Evolutionary conservation across 2,329 filamentous ascomycete genomes (phyloP), one percentile per base, ranked within the genome.

Genomic region (Periconia digitata): DNA sequence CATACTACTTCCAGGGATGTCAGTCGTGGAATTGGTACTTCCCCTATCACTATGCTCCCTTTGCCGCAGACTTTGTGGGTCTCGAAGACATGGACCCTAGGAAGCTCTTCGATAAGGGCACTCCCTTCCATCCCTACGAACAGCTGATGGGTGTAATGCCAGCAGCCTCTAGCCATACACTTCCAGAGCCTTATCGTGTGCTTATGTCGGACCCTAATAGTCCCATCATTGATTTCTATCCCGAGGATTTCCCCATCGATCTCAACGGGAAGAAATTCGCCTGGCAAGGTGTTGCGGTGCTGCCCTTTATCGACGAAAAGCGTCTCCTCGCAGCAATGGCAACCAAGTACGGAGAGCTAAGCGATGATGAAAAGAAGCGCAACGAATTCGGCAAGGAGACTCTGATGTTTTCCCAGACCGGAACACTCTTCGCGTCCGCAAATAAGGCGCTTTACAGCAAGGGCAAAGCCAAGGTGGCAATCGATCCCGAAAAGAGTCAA

Each of bases 21-120:
- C 91, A 94, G 18, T 96, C 91, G 0, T 99, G 95, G 94, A 95
- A 92, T 44, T 99, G 94, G 94, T 99, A 94, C 70, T 99, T 96
- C 66, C 94, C 94, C 0, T 95, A 97, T 66, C 94, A 99, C 69
- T 99, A 99, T 68, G 95, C 94, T 1, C 94, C 95, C 3, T 99
- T 99, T 68, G 94, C 94, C 2, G 89, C 91, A 44, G 94, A 99
- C 71, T 99, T 99, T 70, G 86, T 88, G 49, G 86, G 92, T 47
- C 79, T 99, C 39, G 83, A 80, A 44, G 85, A 90, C 58, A 85
- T 96, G 78, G 79, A 88, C 24, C 65, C 66, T 6, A 60, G 60
- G 20, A 83, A 96, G 56, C 77, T 81, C 16, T 99, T 99, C 59
- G 82, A 90, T 49, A 90, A 92, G 70, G 92, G 92, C 10, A 84